These are phyloP conservation scores for Myrmaecium sp. DNA, from an alignment of 2,329 filamentous ascomycete species.

Conservation along the genomic window DNA sequence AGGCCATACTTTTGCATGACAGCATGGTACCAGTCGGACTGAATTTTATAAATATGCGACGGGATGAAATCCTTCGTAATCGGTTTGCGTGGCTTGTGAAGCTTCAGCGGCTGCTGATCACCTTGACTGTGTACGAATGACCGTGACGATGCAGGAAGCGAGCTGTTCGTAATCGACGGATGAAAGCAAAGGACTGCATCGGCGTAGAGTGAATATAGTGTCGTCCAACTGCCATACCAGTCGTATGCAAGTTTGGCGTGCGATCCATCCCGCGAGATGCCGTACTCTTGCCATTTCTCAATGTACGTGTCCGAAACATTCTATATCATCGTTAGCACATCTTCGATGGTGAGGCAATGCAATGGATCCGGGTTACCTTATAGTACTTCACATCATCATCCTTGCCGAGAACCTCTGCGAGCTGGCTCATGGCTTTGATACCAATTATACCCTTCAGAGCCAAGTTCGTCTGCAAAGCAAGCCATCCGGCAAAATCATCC, in stretches of 20 bases:
- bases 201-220: slow-evolving; percentile 70
- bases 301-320: slow-evolving; percentile 52
- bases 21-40: slow-evolving; percentile 64
- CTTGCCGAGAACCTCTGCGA: slow-evolving; percentile 46
- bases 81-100: slow-evolving; percentile 8
- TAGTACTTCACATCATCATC: slow-evolving; percentile 41
- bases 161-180: slow-evolving; percentile 28
- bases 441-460: slow-evolving; percentile 74
- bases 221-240: slow-evolving; percentile 67
- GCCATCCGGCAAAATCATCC: slow-evolving; percentile 67
- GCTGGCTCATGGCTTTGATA: slow-evolving; percentile 59
- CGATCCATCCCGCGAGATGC: slow-evolving; percentile 49
- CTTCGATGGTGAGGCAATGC: neutral
- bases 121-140: slow-evolving; percentile 7
- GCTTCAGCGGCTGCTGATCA: slow-evolving; percentile 2
- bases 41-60: slow-evolving; percentile 56
- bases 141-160: slow-evolving; percentile 3
- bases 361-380: slow-evolving; percentile 18
- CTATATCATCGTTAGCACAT: slow-evolving; percentile 8
- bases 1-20: slow-evolving; percentile 71
- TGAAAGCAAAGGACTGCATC: slow-evolving; percentile 73
- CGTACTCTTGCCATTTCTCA: slow-evolving; percentile 52
- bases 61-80: slow-evolving; percentile 46
- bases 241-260: slow-evolving; percentile 70
- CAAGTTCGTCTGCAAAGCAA: slow-evolving; percentile 65